Conservation (phyloP, 2,329 filamentous ascomycete species). For the Lasiodiplodia theobromae region DNA sequence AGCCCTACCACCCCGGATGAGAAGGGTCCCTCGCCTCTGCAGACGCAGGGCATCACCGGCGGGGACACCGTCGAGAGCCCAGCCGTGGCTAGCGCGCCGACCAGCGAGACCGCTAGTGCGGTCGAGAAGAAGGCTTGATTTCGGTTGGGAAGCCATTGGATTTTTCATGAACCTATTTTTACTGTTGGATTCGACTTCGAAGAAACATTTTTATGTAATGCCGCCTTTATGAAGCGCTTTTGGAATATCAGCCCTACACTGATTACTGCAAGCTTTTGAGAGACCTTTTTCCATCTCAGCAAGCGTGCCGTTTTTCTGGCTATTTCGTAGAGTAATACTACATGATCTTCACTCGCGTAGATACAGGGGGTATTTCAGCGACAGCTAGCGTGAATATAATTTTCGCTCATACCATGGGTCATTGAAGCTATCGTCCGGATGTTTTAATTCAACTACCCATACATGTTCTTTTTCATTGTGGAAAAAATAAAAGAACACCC, state of each 20-base stretch:
- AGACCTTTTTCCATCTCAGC: neutral
- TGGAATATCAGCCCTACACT: neutral
- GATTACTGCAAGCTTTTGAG: neutral
- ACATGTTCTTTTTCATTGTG: too few relatives aligned
- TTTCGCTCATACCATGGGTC: too few relatives aligned
- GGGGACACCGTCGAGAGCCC: conserved; percentile 32
- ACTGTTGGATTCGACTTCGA: neutral
- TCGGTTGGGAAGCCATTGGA: neutral
- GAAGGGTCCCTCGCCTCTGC: conserved; percentile 37
- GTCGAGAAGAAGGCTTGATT: conserved; percentile 39
- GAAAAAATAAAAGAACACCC: too few relatives aligned
- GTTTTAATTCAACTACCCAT: too few relatives aligned
- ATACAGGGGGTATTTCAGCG: neutral
- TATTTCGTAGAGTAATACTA: conserved; percentile 18
- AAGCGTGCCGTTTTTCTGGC: neutral
- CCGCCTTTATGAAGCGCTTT: conserved; percentile 2
- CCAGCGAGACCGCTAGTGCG: conserved; percentile 34
- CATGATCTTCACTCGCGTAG: neutral
- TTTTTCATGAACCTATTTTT: neutral
- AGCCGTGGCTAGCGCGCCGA: conserved; percentile 12
- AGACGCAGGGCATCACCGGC: conserved; percentile 43
- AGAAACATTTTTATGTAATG: conserved; percentile 8
- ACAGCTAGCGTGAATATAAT: too few relatives aligned
- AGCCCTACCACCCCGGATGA: conserved; percentile 30
- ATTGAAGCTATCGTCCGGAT: too few relatives aligned